Evolutionary conservation across 495 filamentous ascomycete genomes (phyloP), one percentile per base, ranked within the genome.

Genomic region (Penicillium fimorum): DNA sequence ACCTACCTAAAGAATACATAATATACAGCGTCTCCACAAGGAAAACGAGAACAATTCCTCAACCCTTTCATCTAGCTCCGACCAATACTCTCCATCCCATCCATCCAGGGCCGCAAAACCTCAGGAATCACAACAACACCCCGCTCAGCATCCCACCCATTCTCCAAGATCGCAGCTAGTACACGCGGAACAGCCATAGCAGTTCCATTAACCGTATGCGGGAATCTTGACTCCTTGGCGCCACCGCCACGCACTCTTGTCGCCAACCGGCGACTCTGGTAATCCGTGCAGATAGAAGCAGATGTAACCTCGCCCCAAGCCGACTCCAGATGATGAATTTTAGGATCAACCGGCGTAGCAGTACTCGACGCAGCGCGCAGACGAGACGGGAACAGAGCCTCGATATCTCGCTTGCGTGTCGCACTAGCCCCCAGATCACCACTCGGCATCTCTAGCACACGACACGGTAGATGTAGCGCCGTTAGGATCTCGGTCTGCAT

Each of bases 281-380:
- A 97, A 68, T 97, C 95, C 5, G 91, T 94, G 70, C 94, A 98
- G 55, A 92, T 87, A 50, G 89, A 93, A 12, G 91, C 85, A 50
- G 86, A 90, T 0, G 92, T 96, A 11, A 98, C 89, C 70, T 98
- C 94, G 30, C 94, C 94, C 88, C 90, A 98, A 12, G 91, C 93
- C 25, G 85, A 82, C 67, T 92, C 86, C 17, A 82, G 75, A 30
- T 80, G 76, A 15, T 62, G 41, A 3, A 53, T 29, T 4, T 48
- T 30, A 0, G 56, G 37, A 33, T 62, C 60, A 9, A 52, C 45
- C 5, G 60, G 24, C 9, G 55, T 40, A 7, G 57, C 56, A 6
- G 33, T 38, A 5, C 43, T n/a, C 10, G 55, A 47, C 0, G 38
- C 13, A 3, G 33, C 30, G 8, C 73, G 70, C 47, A 82, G 79